A percentile compares a stretch with the other conserved stretches of the same genome.
These are phyloP conservation scores for Dipteronia sinensis DNA, from an alignment of 345 rosid species.

Conservation along the genomic window DNA sequence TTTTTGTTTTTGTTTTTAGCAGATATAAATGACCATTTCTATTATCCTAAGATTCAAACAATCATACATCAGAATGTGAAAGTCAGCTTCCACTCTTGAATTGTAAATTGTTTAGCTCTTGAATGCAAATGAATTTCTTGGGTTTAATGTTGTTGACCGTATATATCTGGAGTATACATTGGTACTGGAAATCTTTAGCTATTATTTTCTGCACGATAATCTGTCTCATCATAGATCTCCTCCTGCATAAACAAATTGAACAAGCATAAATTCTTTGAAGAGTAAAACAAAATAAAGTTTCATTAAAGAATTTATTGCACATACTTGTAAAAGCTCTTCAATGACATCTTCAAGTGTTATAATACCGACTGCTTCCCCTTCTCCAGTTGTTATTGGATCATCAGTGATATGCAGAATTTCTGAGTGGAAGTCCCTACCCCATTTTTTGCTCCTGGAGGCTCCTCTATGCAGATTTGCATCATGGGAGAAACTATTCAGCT, in stretches of 20 bases:
- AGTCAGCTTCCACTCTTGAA: neutral
- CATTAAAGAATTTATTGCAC: neutral
- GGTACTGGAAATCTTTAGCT: neutral
- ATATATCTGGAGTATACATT: neutral
- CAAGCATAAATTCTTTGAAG: neutral
- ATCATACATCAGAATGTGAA: neutral
- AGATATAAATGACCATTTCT: neutral
- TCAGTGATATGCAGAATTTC: constrained; percentile 44
- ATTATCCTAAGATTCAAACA: neutral
- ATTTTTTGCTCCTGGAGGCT: constrained; percentile 48
- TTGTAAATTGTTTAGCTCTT: neutral
- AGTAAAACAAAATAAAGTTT: neutral
- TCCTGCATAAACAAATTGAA: constrained; percentile 36
- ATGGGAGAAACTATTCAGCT: constrained; percentile 41
- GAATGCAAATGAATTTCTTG: neutral
- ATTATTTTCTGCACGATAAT: constrained; percentile 37
- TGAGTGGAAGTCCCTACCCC: constrained; percentile 41
- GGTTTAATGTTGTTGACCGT: neutral
- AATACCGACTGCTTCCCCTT: constrained; percentile 52
- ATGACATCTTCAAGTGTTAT: constrained; percentile 71
- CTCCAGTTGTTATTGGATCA: constrained; percentile 28
- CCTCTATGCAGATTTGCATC: constrained; percentile 21
- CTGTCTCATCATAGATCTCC: constrained; percentile 73
- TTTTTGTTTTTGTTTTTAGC: neutral
- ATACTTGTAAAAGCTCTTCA: constrained; percentile 65